Evolutionary conservation across 768 basidiomycete genomes (phyloP).

Genomic region (Pleurotus ostreatus): DNA sequence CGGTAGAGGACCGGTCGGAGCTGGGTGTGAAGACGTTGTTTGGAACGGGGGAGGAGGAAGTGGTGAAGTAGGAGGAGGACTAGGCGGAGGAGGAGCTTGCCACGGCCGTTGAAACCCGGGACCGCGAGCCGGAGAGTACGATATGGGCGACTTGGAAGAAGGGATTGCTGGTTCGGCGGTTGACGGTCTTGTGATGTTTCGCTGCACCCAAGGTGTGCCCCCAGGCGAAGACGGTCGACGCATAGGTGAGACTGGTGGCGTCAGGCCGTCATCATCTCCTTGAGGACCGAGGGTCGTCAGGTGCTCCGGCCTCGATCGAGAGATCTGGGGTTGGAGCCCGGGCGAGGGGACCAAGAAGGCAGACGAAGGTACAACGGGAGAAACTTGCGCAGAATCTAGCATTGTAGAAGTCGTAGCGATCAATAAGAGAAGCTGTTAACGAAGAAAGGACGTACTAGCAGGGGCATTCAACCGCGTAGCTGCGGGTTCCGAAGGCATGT

Average conservation of each 20-base stretch:
- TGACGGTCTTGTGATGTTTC: neutral
- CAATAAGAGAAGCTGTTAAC: neutral
- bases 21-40: constrained; percentile 6
- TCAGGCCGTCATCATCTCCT: neutral
- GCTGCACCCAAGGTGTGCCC: neutral
- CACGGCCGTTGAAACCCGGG: neutral
- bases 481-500: neutral
- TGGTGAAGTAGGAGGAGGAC: constrained; percentile 43
- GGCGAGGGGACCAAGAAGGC: constrained; percentile 12
- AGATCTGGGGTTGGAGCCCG: neutral
- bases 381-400: neutral
- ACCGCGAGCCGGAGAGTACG: constrained; percentile 4
- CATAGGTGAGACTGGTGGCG: neutral
- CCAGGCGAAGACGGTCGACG: neutral
- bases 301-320: neutral
- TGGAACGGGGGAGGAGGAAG: constrained; percentile 32
- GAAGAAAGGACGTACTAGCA: too few relatives aligned
- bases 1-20: neutral
- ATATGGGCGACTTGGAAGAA: neutral
- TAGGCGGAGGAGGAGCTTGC: constrained; percentile 36
- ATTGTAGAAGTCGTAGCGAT: neutral
- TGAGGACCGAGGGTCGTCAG: neutral
- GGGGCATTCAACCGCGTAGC: too few relatives aligned
- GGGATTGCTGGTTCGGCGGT: neutral
- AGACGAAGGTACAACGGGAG: constrained; percentile 5